Base-by-base conservation (phyloP, 169 alveolate species). In the Plasmodium blacklocki region DNA sequence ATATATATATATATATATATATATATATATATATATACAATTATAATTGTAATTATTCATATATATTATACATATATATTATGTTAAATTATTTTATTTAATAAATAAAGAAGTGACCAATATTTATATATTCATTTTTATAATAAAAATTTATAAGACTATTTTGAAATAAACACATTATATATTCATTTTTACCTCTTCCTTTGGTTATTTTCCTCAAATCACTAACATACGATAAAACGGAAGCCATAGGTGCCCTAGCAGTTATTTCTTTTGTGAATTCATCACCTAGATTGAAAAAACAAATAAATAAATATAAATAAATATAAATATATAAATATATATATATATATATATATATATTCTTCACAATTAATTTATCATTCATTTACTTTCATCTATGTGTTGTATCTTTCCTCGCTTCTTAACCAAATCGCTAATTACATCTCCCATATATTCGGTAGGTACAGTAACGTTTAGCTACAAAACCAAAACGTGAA, bases 381-480 rank as follows among this genome's bases (percentile, higher is more conserved):
- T 52, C 21, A 14, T 75, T 29, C 12, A 11, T 64, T 83, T 83
- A 83, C 91, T 83, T 83, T 83, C 91, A 56, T 83, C 85, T 60
- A 83, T 68, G 43, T 83, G 91, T 18, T 83, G 91, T 52, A 83
- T 83, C 52, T 83, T 83, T 21, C 97, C 97, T 47, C 97, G 71
- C 49, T 95, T 83, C 19, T 94, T 92, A 56, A 94, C 93, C 66
- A 95, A 93, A 87, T 95, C 96, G 18, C 95, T 93, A 29, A 96
- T 92, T 54, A 96, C 89, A 78, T 86, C 93, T 50, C 97, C 97
- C 72, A 94, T 78, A 71, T 92, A 93, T 67, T 88, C 95, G 56
- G 93, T 96, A 9, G 98, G 98, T 6, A 95, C 93, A n/a, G 93
- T 45, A 39, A 95, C 94, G 66, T 94, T 71, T 50, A 83, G 29